These are phyloP conservation scores for Boletus rufocinnamomeus DNA, from an alignment of 768 basidiomycete genomes.

Conservation along the genomic window DNA sequence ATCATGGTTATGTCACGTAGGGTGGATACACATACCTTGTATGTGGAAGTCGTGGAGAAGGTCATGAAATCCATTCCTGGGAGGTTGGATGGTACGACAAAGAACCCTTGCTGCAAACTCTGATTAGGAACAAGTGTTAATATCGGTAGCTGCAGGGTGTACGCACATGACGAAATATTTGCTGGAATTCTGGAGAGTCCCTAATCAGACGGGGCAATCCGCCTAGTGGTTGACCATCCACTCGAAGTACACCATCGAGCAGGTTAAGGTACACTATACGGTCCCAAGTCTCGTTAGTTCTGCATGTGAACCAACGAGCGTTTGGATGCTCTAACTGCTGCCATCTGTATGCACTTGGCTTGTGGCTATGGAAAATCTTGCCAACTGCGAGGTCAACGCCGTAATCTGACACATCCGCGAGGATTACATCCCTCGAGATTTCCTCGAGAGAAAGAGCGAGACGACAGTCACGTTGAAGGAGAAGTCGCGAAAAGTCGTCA, in stretches of 20 bases:
- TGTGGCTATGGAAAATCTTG: slow-evolving; percentile 8
- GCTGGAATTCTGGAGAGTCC: background rate
- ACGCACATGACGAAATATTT: background rate
- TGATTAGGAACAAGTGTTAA: background rate
- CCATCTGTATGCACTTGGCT: slow-evolving; percentile 15
- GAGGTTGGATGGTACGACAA: background rate
- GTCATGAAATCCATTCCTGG: no score
- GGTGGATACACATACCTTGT: no score
- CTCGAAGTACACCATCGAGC: slow-evolving; percentile 15
- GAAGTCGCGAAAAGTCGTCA: background rate
- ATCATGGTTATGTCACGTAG: no score
- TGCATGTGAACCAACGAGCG: slow-evolving; percentile 18
- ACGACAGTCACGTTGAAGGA: slow-evolving; percentile 25
- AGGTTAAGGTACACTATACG: slow-evolving; percentile 8
- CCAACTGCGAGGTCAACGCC: slow-evolving; percentile 17
- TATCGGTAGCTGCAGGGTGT: background rate
- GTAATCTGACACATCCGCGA: background rate
- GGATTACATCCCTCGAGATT: background rate
- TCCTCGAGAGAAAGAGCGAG: slow-evolving; percentile 23
- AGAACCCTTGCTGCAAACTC: background rate
- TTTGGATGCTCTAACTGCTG: background rate
- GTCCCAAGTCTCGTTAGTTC: background rate
- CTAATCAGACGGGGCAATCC: slow-evolving; percentile 8
- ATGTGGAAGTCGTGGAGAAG: no score
- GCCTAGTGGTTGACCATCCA: slow-evolving; percentile 17